Conservation (phyloP, 2,329 filamentous ascomycete genomes). For the Byssothecium circinans region DNA sequence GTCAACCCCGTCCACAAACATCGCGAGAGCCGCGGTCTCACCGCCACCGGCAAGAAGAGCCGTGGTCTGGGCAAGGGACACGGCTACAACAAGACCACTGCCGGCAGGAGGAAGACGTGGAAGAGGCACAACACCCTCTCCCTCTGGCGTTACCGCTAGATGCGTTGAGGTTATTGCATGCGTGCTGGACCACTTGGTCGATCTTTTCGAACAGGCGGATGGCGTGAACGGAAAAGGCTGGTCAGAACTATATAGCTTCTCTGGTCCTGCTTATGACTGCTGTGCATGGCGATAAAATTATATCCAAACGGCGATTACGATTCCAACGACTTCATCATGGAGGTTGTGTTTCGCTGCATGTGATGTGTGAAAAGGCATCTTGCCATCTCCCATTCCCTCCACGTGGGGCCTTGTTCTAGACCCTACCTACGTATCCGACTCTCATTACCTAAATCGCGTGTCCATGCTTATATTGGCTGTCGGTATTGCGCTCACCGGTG, state of each 20-base stretch:
- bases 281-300: conserved; percentile 30
- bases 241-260: conserved; percentile 37
- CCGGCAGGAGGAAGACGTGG: conserved; percentile 99
- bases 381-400: no score
- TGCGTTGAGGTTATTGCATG: conserved; percentile 32
- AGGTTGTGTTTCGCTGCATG: neutral
- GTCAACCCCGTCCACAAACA: conserved; percentile 99
- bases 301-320: conserved; percentile 35
- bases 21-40: conserved; percentile 96
- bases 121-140: conserved; percentile 99
- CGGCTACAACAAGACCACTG: conserved; percentile 97
- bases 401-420: no score
- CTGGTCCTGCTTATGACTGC: conserved; percentile 19
- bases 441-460: no score
- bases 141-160: conserved; percentile 95
- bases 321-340: conserved; percentile 19
- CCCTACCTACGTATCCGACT: no score
- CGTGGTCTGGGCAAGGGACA: conserved; percentile 99
- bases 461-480: neutral
- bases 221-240: conserved; percentile 40
- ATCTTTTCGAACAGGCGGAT: conserved; percentile 35
- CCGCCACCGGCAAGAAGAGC: conserved; percentile 98
- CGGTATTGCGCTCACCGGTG: conserved; percentile 7
- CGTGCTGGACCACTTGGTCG: conserved; percentile 35
- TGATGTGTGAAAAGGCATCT: neutral